Base-by-base conservation (phyloP, 768 basidiomycete species). In the Termitomyces titanicus region DNA sequence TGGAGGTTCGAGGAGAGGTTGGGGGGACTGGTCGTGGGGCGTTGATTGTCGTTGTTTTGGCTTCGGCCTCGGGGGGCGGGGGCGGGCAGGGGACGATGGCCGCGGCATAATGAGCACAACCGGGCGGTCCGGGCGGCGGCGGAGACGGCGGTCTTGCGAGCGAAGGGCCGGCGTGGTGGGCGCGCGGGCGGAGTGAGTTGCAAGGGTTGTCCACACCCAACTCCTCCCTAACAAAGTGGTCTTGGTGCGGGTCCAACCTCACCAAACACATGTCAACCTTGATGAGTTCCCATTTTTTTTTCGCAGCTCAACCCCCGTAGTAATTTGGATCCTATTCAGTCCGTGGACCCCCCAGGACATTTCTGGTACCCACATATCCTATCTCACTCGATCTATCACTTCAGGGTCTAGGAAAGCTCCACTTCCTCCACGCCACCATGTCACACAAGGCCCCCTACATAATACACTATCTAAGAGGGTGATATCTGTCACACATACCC, bases 91-190 rank as follows among this genome's bases (percentile, higher is more conserved):
- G 1, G 45, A 40, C 2, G 49, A 44, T 13, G 18, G 49, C 38
- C n/a, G 27, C 31, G 35, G 48, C 48, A 49, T 49, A 11, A 52
- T 47, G 25, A 51, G 29, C 50, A 34, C 34, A 11, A 35, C 43
- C 43, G 55, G 44, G 38, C 43, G 55, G 51, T 37, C 29, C 55
- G 55, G 50, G 31, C 55, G 55, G 37, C 55, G 50, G 50, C 55
- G 55, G 17, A 56, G 55, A 35, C 48, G 48, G 35, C 48, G 48
- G 22, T 49, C 48, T 53, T 57, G 56, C 4, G 56, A 57, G 47
- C 56, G 56, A 35, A 52, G 46, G 51, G 51, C 45, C 29, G 51
- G 56, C 56, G 51, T 56, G 48, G 34, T 55, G 53, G 45, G 48
- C 48, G 48, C 51, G 38, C 51, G 45, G 5, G 31, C 24, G 9